Evolutionary conservation across 139 green algal genomes (phyloP), one percentile per base, ranked within the genome.

Genomic region (Chlamydomonas schloesseri): DNA sequence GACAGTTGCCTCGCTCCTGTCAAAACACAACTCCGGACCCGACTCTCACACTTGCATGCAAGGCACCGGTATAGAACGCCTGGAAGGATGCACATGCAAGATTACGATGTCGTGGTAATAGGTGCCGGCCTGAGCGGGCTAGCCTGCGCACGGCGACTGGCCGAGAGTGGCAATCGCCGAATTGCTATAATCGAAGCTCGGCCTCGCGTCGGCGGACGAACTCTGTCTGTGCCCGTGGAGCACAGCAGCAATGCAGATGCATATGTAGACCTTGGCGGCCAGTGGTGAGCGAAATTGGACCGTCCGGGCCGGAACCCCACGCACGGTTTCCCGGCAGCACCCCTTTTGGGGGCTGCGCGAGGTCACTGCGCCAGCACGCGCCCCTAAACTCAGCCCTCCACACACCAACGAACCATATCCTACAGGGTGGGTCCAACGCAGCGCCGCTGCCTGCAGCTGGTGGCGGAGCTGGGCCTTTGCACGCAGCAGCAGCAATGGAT

Each of bases 211-310:
- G 76, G 76, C 28, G 76, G 76, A 0, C 37, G 76, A 1, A 83
- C 76, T 37, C 42, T 73, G 1, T 73, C 55, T 14, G 28, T 47
- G 36, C 37, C 33, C 9, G 17, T 23, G 15, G 18, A 11, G 24
- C 20, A 3, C 2, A 67, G 20, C 8, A 62, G 20, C 55, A 24
- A 24, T 2, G 20, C 15, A 0, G 37, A 23, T 62, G 76, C 42
- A 29, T 26, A 29, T 0, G 18, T 83, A 0, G 76, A 83, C 76
- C 62, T 83, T 13, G 76, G 76, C 26, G 76, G 76, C 1, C 76
- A 83, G 28, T 72, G 76, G 42, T 50, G 42, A 50, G 42, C 42
- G 5, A 8, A 8, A 8, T 8, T 50, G 42, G 8, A 50, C 6
- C 42, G 42, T 5, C 8, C 42, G 42, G 42, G 42, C 8, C 8